Conservation (phyloP, 75 land plant species). For the Selaginella moellendorffii region DNA sequence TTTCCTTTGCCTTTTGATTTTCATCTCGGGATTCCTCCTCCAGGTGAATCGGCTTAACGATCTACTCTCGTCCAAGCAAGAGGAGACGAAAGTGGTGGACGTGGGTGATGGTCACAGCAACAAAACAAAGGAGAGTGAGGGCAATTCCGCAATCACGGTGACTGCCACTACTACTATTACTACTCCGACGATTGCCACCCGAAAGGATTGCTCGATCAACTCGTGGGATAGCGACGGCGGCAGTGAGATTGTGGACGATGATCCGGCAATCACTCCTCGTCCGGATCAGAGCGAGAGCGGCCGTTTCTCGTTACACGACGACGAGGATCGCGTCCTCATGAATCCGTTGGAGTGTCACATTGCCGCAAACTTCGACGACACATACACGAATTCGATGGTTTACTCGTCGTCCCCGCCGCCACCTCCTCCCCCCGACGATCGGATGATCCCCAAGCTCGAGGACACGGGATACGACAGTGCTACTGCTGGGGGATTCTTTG, state of each 20-base stretch:
- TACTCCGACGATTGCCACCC: too few species aligned
- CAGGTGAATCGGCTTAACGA: neutral
- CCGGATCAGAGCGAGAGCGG: conserved; percentile 6
- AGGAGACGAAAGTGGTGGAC: too few species aligned
- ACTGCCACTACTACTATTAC: too few species aligned
- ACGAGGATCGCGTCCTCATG: neutral
- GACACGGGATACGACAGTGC: neutral
- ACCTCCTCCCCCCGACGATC: neutral
- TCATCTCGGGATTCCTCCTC: too few species aligned
- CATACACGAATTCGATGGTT: neutral
- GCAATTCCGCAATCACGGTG: too few species aligned
- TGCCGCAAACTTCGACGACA: neutral
- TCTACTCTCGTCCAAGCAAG: too few species aligned
- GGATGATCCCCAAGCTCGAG: neutral
- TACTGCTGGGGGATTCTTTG: conserved; percentile 4
- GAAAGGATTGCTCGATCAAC: too few species aligned
- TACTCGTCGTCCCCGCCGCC: too few species aligned
- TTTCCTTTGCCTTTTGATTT: too few species aligned
- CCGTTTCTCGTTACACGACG: neutral
- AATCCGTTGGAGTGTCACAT: neutral
- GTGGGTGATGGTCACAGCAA: too few species aligned
- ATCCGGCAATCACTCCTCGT: conserved; percentile 7
- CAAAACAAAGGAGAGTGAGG: too few species aligned
- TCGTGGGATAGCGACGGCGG: too few species aligned
- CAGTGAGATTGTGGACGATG: conserved; percentile 12